Percentiles rank a stretch among this genome's conserved stretches.
Evolutionary conservation across 768 basidiomycete genomes (phyloP).

Genomic region (Suillus bovinus): DNA sequence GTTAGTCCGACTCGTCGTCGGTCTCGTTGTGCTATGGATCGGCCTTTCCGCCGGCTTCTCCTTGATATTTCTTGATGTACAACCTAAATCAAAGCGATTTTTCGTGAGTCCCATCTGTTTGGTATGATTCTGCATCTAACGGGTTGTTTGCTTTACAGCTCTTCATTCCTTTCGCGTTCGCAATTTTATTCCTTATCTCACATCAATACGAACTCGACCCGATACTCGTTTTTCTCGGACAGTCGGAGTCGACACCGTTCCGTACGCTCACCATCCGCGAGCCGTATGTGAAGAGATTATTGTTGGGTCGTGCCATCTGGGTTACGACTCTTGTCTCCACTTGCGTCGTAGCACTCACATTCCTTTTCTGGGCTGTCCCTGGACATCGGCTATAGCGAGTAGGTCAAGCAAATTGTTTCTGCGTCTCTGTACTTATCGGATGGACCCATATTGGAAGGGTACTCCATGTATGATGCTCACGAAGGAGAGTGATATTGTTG

Average conservation of each 20-base stretch:
- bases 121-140: not conserved
- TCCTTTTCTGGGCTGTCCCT: too few species aligned
- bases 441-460: not conserved
- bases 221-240: slow-evolving; percentile 89
- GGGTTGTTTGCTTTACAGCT: slow-evolving; percentile 51
- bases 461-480: too few species aligned
- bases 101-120: slow-evolving; percentile 68
- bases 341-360: too few species aligned
- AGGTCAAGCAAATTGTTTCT: not conserved
- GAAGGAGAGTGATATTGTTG: slow-evolving; percentile 9
- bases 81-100: slow-evolving; percentile 89
- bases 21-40: slow-evolving; percentile 90
- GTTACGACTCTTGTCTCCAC: too few species aligned
- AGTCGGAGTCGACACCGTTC: slow-evolving; percentile 97
- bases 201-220: slow-evolving; percentile 99
- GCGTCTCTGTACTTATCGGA: slow-evolving; percentile 1
- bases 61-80: slow-evolving; percentile 90
- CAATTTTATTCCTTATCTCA: slow-evolving; percentile 88
- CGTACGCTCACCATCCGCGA: slow-evolving; percentile 89
- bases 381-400: slow-evolving; percentile 75
- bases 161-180: slow-evolving; percentile 91
- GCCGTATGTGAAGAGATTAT: too few species aligned
- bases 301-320: too few species aligned
- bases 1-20: slow-evolving; percentile 81
- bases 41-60: slow-evolving; percentile 90